A percentile compares a stretch with the other conserved stretches of the same genome.
Evolutionary conservation across 495 filamentous ascomycete species (phyloP).

Genomic region (Penicilliopsis zonata): DNA sequence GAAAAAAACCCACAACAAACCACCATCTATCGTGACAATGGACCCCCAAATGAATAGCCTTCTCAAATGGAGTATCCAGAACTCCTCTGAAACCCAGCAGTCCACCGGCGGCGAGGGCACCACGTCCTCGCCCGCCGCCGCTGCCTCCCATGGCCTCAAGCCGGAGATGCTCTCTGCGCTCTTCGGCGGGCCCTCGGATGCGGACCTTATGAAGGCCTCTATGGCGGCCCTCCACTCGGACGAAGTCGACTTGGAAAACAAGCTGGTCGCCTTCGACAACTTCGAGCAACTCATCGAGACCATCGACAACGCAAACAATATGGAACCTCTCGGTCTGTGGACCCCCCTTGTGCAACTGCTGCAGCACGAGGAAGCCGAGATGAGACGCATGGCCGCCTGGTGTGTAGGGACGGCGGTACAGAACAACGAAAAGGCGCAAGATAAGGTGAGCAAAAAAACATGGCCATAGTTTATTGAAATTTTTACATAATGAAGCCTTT

Average conservation of each 20-base stretch:
- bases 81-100: slow-evolving; percentile 40
- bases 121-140: slow-evolving; percentile 13
- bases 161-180: slow-evolving; percentile 57
- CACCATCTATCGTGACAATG: slow-evolving; percentile 20
- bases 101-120: slow-evolving; percentile 29
- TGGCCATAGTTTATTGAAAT: not conserved
- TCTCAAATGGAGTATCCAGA: slow-evolving; percentile 89
- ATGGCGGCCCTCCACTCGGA: slow-evolving; percentile 59
- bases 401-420: slow-evolving; percentile 90
- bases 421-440: slow-evolving; percentile 80
- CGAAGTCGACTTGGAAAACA: slow-evolving; percentile 59
- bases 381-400: slow-evolving; percentile 79
- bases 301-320: slow-evolving; percentile 92
- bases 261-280: slow-evolving; percentile 87
- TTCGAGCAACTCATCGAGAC: slow-evolving; percentile 85
- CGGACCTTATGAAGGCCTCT: slow-evolving; percentile 74
- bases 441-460: slow-evolving; percentile 35
- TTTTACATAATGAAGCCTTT: slow-evolving; percentile 4
- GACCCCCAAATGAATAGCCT: slow-evolving; percentile 59
- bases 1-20: not conserved
- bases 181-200: slow-evolving; percentile 72
- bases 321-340: slow-evolving; percentile 70
- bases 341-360: slow-evolving; percentile 60
- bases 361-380: slow-evolving; percentile 50
- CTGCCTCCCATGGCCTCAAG: slow-evolving; percentile 36